Conservation (phyloP, 1,284 basidiomycete species). For the Melampsora occidentalis region DNA sequence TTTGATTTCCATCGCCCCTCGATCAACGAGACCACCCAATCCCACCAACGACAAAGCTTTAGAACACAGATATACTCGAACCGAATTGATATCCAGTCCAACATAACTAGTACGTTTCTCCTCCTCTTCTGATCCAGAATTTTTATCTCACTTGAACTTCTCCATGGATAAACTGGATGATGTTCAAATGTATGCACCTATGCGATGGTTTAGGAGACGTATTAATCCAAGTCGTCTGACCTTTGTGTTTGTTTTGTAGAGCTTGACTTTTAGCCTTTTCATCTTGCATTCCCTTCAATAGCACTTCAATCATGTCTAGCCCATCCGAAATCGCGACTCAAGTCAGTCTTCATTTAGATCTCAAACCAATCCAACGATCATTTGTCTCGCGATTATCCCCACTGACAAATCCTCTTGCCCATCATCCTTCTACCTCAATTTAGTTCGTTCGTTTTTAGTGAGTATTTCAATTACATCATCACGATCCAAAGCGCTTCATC, state of each 20-base stretch:
- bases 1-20: too few relatives aligned
- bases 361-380: not conserved
- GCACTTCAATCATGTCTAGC: constrained; percentile 14
- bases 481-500: too few relatives aligned
- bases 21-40: too few relatives aligned
- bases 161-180: not conserved
- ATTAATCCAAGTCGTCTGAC: not conserved
- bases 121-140: not conserved
- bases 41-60: too few relatives aligned
- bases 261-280: not conserved
- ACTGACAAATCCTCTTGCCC: not conserved
- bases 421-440: not conserved
- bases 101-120: too few relatives aligned
- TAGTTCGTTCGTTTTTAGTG: constrained; percentile 42
- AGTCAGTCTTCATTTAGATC: not conserved
- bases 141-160: not conserved
- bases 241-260: not conserved
- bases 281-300: not conserved
- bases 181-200: not conserved
- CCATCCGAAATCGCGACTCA: constrained; percentile 35
- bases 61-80: too few relatives aligned
- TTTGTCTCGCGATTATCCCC: not conserved
- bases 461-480: not conserved
- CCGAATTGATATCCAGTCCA: too few relatives aligned
- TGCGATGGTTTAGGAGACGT: not conserved